Percentiles rank a stretch among this genome's conserved stretches.
Evolutionary conservation across 305 asterid species (phyloP).

Genomic region (Solanum aculeatissimum): DNA sequence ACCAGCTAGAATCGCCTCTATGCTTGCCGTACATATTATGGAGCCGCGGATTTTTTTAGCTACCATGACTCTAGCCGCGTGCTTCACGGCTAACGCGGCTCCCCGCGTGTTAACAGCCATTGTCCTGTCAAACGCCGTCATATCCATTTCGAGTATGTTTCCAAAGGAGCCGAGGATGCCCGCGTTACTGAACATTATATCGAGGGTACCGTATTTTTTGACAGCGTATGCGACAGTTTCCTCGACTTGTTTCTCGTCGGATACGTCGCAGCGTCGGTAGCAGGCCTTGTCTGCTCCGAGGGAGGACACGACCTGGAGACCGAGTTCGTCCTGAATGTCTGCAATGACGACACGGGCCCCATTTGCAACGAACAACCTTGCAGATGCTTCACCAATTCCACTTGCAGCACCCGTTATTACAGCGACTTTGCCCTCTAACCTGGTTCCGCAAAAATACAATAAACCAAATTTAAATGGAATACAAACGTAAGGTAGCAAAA

Average conservation of each 20-base stretch:
- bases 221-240: slow-evolving; percentile 16
- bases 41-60: slow-evolving; percentile 19
- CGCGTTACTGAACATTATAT: slow-evolving; percentile 35
- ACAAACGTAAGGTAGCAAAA: neutral
- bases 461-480: neutral
- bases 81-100: slow-evolving; percentile 18
- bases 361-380: slow-evolving; percentile 19
- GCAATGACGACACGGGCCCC: slow-evolving; percentile 40
- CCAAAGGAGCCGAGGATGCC: slow-evolving; percentile 9
- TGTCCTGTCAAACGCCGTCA: slow-evolving; percentile 15
- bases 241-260: slow-evolving; percentile 19
- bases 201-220: slow-evolving; percentile 22
- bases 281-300: slow-evolving; percentile 17
- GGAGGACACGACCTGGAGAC: slow-evolving; percentile 7
- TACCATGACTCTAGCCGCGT: slow-evolving; percentile 29
- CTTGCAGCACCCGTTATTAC: slow-evolving; percentile 48
- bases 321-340: slow-evolving; percentile 24
- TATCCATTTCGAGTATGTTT: slow-evolving; percentile 16
- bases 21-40: slow-evolving; percentile 26
- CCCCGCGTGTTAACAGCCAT: slow-evolving; percentile 25
- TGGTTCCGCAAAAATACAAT: neutral
- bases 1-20: slow-evolving; percentile 22
- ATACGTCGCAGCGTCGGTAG: slow-evolving; percentile 24
- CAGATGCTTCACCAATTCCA: slow-evolving; percentile 42
- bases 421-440: slow-evolving; percentile 43